Conservation (phyloP, 1,284 basidiomycete species). For the Schizophyllum amplum region DNA sequence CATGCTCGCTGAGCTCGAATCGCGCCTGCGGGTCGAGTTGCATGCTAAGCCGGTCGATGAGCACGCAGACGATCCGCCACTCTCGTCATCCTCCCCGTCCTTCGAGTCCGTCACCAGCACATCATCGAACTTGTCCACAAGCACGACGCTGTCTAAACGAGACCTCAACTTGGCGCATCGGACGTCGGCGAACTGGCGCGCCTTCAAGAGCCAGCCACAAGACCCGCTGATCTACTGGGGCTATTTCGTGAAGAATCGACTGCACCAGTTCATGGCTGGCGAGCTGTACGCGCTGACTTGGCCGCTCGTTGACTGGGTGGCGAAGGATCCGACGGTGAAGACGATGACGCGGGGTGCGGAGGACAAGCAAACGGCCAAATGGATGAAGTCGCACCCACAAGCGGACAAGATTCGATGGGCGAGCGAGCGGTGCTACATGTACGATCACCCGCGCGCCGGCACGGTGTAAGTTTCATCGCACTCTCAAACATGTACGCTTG, state of each 20-base stretch:
- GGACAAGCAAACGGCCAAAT: conserved; percentile 92
- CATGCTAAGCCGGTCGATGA: conserved; percentile 29
- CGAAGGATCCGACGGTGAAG: conserved; percentile 64
- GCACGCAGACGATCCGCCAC: conserved; percentile 5
- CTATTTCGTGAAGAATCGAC: conserved; percentile 85
- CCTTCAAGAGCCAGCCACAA: conserved; percentile 10
- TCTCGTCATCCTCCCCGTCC: conserved; percentile 5
- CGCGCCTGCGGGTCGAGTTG: conserved; percentile 71
- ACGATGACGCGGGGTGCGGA: conserved; percentile 77
- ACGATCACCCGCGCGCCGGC: conserved; percentile 91
- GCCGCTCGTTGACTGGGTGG: conserved; percentile 86
- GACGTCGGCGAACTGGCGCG: background rate
- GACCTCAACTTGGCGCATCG: conserved; percentile 1
- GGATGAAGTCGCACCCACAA: conserved; percentile 88
- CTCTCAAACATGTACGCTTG: conserved; percentile 9
- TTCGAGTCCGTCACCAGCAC: conserved; percentile 4
- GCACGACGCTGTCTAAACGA: background rate
- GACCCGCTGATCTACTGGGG: conserved; percentile 91
- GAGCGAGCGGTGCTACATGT: conserved; percentile 95
- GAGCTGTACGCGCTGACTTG: conserved; percentile 91
- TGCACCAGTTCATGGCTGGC: conserved; percentile 93
- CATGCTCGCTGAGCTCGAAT: conserved; percentile 88
- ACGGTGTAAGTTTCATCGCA: conserved; percentile 64
- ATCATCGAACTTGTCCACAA: conserved; percentile 5
- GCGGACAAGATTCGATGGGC: conserved; percentile 79